Evolutionary conservation across 2,329 filamentous ascomycete species (phyloP), one percentile per base, ranked within the genome.

Genomic region (Venturia nashicola): DNA sequence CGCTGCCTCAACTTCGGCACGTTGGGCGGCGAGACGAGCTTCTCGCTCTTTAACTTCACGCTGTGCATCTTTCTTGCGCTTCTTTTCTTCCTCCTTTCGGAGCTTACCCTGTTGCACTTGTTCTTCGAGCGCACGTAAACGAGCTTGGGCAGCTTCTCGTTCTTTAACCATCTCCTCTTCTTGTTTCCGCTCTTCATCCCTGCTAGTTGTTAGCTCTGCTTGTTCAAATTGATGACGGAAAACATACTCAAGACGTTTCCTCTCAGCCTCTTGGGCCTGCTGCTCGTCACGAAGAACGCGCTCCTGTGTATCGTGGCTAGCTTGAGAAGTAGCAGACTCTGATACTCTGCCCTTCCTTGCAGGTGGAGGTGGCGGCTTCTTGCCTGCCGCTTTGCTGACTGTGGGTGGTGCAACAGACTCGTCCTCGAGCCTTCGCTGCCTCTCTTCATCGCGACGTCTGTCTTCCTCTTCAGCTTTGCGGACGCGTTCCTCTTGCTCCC

Each of bases 51-150:
- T 93, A 8, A 91, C 85, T 69, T 94, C 90, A 61, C 88, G 89
- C 71, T 89, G 81, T 11, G 91, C 91, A 27, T 91, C 93, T 78
- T 96, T 92, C 79, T 91, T 94, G 70, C 84, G 88, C 67, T 87
- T 90, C 80, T 96, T 97, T 77, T 97, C 94, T 74, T 99, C 94
- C 69, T 95, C 89, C 76, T 96, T 97, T 80, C 91, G 93, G 62
- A 97, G 78, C 78, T 97, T 99, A 70, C 92, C 91, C 72, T 92
- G 90, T 67, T 87, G 87, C 62, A 97, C 91, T 75, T 97, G 91
- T 73, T 97, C 91, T 75, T 99, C 92, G 9, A 99, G 83, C 18
- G 91, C 91, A 72, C 86, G 90, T 32, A 97, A 82, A 61, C 92
- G 90, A 67, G 89, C 89, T 69, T 89, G 86, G 48, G 92, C 86